A percentile compares a stretch with the other conserved stretches of the same genome.
Evolutionary conservation across 202 grass and related monocot genomes (phyloP).

Genomic region (Zizania palustris): DNA sequence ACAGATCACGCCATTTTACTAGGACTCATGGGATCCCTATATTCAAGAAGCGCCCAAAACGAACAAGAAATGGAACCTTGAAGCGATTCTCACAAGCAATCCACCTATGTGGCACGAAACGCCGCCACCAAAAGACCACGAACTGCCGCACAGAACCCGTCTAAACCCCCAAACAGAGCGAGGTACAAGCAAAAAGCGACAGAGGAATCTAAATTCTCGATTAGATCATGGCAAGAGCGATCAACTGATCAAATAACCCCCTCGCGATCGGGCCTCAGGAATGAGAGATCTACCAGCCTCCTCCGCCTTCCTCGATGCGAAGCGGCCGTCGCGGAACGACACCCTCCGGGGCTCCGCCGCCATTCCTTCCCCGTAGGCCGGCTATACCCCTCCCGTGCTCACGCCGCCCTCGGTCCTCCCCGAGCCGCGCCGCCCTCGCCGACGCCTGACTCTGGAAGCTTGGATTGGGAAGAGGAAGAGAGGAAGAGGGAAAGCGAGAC

Average conservation of each 20-base stretch:
- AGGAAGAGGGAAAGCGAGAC: background rate
- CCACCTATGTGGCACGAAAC: background rate
- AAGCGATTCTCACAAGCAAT: slow-evolving; percentile 14
- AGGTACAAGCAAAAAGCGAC: background rate
- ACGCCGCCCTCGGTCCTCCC: background rate
- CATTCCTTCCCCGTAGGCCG: slow-evolving; percentile 13
- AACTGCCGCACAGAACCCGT: background rate
- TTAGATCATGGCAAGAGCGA: background rate
- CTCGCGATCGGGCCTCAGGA: background rate
- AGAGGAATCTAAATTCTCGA: background rate
- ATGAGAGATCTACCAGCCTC: slow-evolving; percentile 60
- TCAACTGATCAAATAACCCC: background rate
- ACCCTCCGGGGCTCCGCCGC: slow-evolving; percentile 53
- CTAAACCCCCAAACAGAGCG: slow-evolving; percentile 9
- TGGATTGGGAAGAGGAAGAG: slow-evolving; percentile 17
- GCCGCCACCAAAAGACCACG: background rate
- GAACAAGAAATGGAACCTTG: slow-evolving; percentile 1
- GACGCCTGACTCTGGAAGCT: slow-evolving; percentile 23
- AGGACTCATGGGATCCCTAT: background rate
- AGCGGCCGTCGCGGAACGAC: slow-evolving; percentile 74
- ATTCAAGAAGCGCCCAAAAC: background rate
- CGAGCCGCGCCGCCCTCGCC: background rate
- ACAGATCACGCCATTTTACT: background rate
- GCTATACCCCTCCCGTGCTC: background rate
- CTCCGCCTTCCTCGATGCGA: slow-evolving; percentile 70